Conservation (phyloP, 2,329 filamentous ascomycete species). For the Stagonosporopsis rhizophila region DNA sequence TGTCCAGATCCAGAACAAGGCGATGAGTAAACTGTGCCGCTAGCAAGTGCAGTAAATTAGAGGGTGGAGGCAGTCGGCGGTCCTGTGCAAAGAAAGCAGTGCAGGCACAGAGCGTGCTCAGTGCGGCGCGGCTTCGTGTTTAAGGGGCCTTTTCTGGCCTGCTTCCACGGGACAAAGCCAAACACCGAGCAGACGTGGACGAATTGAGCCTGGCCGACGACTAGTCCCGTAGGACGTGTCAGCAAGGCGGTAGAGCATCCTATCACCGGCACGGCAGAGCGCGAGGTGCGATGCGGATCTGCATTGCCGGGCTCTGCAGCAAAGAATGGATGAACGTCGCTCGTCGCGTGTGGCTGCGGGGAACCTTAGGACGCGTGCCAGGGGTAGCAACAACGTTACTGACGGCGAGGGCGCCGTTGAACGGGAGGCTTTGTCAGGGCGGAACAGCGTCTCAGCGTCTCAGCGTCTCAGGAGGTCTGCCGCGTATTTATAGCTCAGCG, state of each 20-base stretch:
- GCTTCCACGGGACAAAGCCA: constrained; percentile 11
- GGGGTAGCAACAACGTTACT: constrained; percentile 7
- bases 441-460: constrained; percentile 15
- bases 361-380: constrained; percentile 12
- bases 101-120: constrained; percentile 7
- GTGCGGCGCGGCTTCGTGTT: constrained; percentile 13
- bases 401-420: constrained; percentile 14
- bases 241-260: constrained; percentile 26
- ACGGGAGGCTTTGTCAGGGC: constrained; percentile 18
- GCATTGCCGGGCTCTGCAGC: constrained; percentile 9
- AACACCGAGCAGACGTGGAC: constrained; percentile 11
- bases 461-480: constrained; percentile 5
- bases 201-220: constrained; percentile 14
- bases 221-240: constrained; percentile 31
- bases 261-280: constrained; percentile 20
- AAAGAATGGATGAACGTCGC: constrained; percentile 7
- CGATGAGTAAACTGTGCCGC: constrained; percentile 6
- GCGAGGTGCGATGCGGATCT: constrained; percentile 17
- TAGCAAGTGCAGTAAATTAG: constrained; percentile 3
- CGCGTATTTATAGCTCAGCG: constrained; percentile 18
- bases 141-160: constrained; percentile 16
- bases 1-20: constrained; percentile 18
- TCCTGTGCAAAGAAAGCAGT: not conserved
- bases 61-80: constrained; percentile 5
- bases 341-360: constrained; percentile 11